Conservation (phyloP, 2,329 filamentous ascomycete species). For the Alternaria incomplexa region DNA sequence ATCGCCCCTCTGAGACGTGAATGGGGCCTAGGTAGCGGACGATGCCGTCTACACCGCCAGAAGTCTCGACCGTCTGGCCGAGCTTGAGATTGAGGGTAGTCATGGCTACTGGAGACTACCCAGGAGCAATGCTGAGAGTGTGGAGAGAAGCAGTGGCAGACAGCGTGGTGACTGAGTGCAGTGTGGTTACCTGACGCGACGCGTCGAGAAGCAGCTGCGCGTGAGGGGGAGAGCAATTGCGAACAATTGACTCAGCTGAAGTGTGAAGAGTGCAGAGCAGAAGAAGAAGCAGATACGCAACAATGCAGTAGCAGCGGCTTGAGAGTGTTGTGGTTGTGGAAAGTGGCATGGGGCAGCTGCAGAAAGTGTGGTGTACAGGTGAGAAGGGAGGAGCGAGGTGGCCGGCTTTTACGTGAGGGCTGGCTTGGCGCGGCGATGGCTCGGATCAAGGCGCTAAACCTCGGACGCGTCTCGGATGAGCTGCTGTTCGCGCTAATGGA, state of each 20-base stretch:
- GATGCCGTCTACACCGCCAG: slow-evolving; percentile 76
- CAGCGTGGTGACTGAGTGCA: neutral
- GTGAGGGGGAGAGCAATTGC: slow-evolving; percentile 4
- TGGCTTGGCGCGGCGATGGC: slow-evolving; percentile 7
- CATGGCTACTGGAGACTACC: slow-evolving; percentile 25
- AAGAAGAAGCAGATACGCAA: slow-evolving; percentile 7
- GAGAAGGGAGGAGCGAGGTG: slow-evolving; percentile 4
- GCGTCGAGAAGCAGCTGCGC: slow-evolving; percentile 15
- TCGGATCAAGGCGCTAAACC: neutral
- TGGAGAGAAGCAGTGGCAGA: slow-evolving; percentile 1
- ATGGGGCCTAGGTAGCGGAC: slow-evolving; percentile 84
- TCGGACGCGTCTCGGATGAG: slow-evolving; percentile 7
- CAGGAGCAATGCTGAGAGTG: neutral
- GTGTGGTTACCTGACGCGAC: slow-evolving; percentile 10
- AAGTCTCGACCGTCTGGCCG: slow-evolving; percentile 80
- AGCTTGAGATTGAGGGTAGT: slow-evolving; percentile 37
- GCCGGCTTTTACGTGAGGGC: neutral
- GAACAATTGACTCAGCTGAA: slow-evolving; percentile 11
- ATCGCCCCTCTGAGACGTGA: slow-evolving; percentile 81
- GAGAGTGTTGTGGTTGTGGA: neutral
- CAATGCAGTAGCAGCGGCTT: slow-evolving; percentile 1
- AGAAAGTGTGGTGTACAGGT: slow-evolving; percentile 7
- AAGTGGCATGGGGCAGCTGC: slow-evolving; percentile 7
- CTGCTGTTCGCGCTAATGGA: neutral
- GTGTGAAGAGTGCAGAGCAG: slow-evolving; percentile 8